Base-by-base conservation (phyloP, 768 basidiomycete genomes). In the Auricularia sp. region DNA sequence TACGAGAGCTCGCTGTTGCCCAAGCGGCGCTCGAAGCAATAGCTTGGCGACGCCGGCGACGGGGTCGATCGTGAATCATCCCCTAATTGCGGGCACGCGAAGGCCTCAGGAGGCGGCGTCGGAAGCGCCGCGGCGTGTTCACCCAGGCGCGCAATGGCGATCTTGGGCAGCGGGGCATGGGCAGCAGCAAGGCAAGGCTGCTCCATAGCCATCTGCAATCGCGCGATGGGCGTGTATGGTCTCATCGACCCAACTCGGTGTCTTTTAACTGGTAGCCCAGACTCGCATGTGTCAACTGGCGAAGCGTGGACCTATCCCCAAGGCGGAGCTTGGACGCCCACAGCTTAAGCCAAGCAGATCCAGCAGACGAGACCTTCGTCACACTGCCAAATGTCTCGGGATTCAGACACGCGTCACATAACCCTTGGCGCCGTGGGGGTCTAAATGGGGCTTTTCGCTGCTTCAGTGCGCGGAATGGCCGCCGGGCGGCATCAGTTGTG, bases 1-100 rank as follows among this genome's bases (percentile, higher is more conserved):
- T 92, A 94, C 1, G 89, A 90, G 7, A 82, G 73, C 74, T 94
- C 91, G 29, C 85, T 90, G 65, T 90, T 85, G 3, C 90, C 89
- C 61, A 94, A 76, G 63, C 71, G 77, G 33, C 89, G 82, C 71
- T 87, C 82, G 63, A 73, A 74, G 37, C 37, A 65, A n/a, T 13
- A 51, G 18, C 47, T 18, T 18, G 47, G 47, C 47, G 47, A 21
- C 47, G 47, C 14, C 10, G 18, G 6, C 47, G 47, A 10, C 21
- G 18, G 47, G 11, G 47, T 18, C 47, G 14, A 16, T 21, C 18
- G 21, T 6, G 56, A 10, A 10, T 59, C 56, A 24, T 24, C 56
- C 34, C 56, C 29, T 14, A 59, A 13, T 21, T 54, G 14, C 24
- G 56, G 16, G 56, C 24, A 16, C 18, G 47, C 47, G 21, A 18